phyloP scores from a whole-genome alignment of 805 yeast genomes.

The Candida nanaspora region DNA sequence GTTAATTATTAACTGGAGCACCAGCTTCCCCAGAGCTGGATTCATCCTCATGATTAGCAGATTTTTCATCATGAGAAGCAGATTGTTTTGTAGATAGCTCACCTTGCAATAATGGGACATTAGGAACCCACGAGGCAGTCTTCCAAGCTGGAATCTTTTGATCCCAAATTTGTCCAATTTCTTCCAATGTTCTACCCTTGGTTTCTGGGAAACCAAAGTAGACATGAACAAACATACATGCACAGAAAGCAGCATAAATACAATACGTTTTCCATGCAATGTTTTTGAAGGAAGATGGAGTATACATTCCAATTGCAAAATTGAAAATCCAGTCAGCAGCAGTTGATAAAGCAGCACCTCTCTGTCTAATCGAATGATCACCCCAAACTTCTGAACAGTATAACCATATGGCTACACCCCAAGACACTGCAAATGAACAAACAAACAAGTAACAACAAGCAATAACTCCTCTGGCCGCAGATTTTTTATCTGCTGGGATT shows the following conservation, averaged over 20 bases:
- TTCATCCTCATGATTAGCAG: not conserved
- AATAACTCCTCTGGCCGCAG: slow-evolving; percentile 36
- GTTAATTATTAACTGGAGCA: too few species aligned
- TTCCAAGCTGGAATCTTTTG: slow-evolving; percentile 20
- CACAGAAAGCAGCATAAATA: slow-evolving; percentile 44
- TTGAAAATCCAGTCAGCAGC: slow-evolving; percentile 69
- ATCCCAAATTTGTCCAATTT: slow-evolving; percentile 26
- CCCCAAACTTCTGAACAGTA: slow-evolving; percentile 4
- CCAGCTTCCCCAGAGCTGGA: not conserved
- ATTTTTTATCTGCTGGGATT: slow-evolving; percentile 27
- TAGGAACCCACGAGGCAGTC: slow-evolving; percentile 14
- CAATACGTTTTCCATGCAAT: slow-evolving; percentile 51
- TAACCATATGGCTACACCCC: slow-evolving; percentile 36
- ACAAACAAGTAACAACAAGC: slow-evolving; percentile 40
- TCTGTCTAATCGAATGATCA: not conserved
- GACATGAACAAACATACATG: slow-evolving; percentile 33
- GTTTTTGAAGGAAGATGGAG: slow-evolving; percentile 44
- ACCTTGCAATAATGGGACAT: slow-evolving; percentile 12
- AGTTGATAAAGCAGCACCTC: slow-evolving; percentile 49
- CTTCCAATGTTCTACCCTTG: slow-evolving; percentile 29
- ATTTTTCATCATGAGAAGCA: slow-evolving; percentile 1
- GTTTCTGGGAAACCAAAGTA: slow-evolving; percentile 28
- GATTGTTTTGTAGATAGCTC: slow-evolving; percentile 3
- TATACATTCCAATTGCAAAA: slow-evolving; percentile 53
- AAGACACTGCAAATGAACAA: slow-evolving; percentile 33